Base-by-base conservation (phyloP, 805 yeast genomes). In the Wickerhamomyces bisporus region DNA sequence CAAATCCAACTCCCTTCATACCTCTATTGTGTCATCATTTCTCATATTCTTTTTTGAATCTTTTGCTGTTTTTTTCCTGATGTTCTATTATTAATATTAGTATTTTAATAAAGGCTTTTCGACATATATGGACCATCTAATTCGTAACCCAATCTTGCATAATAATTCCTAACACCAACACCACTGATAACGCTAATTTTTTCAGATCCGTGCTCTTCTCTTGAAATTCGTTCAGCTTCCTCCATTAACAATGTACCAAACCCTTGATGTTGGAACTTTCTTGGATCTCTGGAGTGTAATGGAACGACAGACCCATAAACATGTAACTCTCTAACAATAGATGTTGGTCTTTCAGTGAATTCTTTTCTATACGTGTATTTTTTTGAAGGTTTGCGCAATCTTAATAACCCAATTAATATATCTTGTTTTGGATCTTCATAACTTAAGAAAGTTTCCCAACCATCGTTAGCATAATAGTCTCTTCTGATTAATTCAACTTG, bases 281-380 rank as follows among this genome's bases (percentile, higher is more conserved):
- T 75, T 32, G 98, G 98, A 63, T 93, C 98, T 49, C 98, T 75
- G 4, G 94, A 84, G 60, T 93, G 98, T 41, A 93, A 65, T 4
- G 98, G 98, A 16, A 93, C 98, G 15, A 89, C 98, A 4, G 95
- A 85, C 12, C 98, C 98, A 55, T 93, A 93, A 23, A 93, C 98
- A 54, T 93, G 98, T 48, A 93, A 69, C 61, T 93, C 98, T 62
- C 98, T 77, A n/a, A 93, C 97, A 38, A 93, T 79, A 3, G 96
- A 87, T 0, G 97, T 86, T 43, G 80, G 91, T 62, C 88, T 95
- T 9, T 68, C 61, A 0, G 77, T 79, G 55, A 93, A 79, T 57
- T 93, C 98, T 51, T 87, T 86, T 52, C 98, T 70, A 66, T 79
- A 93, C 2, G 98, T 91, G 58, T 87, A 79, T 53, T 85, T 84